Conservation (phyloP, 441 rosid genomes). For the Kokia cookei region DNA sequence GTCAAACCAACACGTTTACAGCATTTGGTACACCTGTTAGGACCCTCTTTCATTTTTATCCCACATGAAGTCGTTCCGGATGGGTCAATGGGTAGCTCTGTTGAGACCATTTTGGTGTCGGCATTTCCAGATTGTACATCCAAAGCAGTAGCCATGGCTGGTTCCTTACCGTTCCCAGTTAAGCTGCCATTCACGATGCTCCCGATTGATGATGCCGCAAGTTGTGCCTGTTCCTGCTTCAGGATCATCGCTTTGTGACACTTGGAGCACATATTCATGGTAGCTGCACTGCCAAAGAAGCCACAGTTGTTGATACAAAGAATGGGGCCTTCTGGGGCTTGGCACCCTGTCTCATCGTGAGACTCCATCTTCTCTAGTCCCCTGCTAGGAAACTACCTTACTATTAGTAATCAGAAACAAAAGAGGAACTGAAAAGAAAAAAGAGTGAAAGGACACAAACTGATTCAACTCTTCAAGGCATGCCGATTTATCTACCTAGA, state of each 20-base stretch:
- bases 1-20: conserved; percentile 59
- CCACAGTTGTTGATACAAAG: conserved; percentile 88
- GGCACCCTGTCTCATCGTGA: conserved; percentile 94
- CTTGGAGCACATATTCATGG: conserved; percentile 81
- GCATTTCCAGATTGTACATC: conserved; percentile 28
- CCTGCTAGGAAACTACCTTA: conserved; percentile 11
- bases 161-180: conserved; percentile 26
- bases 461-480: not conserved
- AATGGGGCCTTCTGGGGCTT: conserved; percentile 81
- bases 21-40: conserved; percentile 50
- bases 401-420: not conserved
- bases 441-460: not conserved
- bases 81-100: conserved; percentile 31
- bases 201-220: conserved; percentile 55
- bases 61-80: conserved; percentile 26
- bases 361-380: conserved; percentile 33
- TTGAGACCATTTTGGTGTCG: conserved; percentile 27
- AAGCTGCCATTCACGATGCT: conserved; percentile 35
- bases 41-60: conserved; percentile 48
- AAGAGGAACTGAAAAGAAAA: too few relatives aligned
- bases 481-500: not conserved
- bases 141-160: conserved; percentile 25
- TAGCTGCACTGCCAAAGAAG: conserved; percentile 62
- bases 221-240: conserved; percentile 60
- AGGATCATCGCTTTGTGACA: conserved; percentile 57